Evolutionary conservation across 441 rosid species (phyloP).

Genomic region (Erodium trifolium): DNA sequence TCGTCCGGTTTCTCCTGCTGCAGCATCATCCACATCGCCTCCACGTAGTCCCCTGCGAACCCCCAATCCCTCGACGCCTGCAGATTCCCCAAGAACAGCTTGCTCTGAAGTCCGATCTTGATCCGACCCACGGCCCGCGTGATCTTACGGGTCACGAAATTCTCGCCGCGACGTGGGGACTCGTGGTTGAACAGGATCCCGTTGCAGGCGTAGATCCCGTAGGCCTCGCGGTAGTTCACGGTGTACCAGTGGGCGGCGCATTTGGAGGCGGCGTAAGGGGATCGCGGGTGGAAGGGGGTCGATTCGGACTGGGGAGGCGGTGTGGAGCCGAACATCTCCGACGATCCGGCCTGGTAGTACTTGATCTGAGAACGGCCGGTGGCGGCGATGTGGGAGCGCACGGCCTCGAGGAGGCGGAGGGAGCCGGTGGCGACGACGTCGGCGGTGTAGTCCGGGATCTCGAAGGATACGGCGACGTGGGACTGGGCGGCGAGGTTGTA

Average conservation of each 20-base stretch:
- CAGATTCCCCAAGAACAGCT: constrained; percentile 68
- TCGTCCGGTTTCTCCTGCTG: constrained; percentile 89
- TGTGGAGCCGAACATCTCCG: constrained; percentile 83
- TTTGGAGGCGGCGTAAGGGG: constrained; percentile 77
- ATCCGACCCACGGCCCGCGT: constrained; percentile 80
- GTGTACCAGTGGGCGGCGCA: constrained; percentile 91
- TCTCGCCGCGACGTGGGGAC: constrained; percentile 75
- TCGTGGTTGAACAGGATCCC: constrained; percentile 82
- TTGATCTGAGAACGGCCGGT: constrained; percentile 48
- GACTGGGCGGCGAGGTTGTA: constrained; percentile 85
- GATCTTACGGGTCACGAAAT: constrained; percentile 73
- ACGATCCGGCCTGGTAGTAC: constrained; percentile 83
- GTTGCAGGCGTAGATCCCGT: constrained; percentile 72
- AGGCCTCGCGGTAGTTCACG: constrained; percentile 74
- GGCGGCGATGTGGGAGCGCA: constrained; percentile 63
- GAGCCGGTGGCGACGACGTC: constrained; percentile 80
- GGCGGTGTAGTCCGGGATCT: constrained; percentile 78
- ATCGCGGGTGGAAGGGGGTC: constrained; percentile 71
- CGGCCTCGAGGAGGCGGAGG: constrained; percentile 75
- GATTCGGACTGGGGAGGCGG: constrained; percentile 67
- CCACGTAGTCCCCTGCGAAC: constrained; percentile 78
- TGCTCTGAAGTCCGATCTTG: constrained; percentile 69
- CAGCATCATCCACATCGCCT: constrained; percentile 95
- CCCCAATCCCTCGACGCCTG: constrained; percentile 93
- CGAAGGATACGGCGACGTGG: constrained; percentile 80